These are phyloP conservation scores for Penicillium nordicum DNA, from an alignment of 2,329 filamentous ascomycete species.

Conservation along the genomic window DNA sequence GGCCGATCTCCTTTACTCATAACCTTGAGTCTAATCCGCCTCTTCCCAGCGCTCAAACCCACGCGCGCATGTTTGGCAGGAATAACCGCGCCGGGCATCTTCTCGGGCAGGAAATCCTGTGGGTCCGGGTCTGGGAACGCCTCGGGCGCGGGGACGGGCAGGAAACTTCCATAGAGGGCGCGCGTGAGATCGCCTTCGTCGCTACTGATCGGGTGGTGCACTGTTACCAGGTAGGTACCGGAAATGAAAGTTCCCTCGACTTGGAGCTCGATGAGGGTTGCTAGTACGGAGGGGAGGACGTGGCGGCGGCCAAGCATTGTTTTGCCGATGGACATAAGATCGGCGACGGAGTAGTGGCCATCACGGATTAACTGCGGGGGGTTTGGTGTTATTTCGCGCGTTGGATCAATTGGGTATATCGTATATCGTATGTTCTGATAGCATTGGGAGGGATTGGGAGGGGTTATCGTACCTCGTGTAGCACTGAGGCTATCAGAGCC, in stretches of 20 bases:
- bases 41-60: conserved; percentile 68
- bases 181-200: conserved; percentile 83
- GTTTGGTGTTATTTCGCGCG: conserved; percentile 1
- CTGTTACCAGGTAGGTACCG: conserved; percentile 90
- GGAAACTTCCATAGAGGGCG: conserved; percentile 86
- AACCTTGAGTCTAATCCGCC: conserved; percentile 70
- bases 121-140: conserved; percentile 65
- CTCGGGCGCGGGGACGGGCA: conserved; percentile 69
- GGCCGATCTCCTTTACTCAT: conserved; percentile 85
- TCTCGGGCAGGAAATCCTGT: conserved; percentile 63
- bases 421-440: not conserved
- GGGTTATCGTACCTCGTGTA: conserved; percentile 66
- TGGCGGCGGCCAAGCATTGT: conserved; percentile 92
- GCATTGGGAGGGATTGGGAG: not conserved
- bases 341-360: conserved; percentile 86
- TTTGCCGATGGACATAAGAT: conserved; percentile 87
- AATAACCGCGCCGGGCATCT: conserved; percentile 76
- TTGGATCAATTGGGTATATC: not conserved
- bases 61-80: conserved; percentile 65
- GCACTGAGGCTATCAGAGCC: conserved; percentile 69
- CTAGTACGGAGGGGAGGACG: conserved; percentile 76
- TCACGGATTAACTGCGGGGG: conserved; percentile 74
- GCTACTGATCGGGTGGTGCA: conserved; percentile 81
- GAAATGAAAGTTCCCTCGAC: conserved; percentile 90
- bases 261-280: conserved; percentile 78